phyloP scores from a whole-genome alignment of 1,139 yeast genomes.

The Yamadazyma sp. region DNA sequence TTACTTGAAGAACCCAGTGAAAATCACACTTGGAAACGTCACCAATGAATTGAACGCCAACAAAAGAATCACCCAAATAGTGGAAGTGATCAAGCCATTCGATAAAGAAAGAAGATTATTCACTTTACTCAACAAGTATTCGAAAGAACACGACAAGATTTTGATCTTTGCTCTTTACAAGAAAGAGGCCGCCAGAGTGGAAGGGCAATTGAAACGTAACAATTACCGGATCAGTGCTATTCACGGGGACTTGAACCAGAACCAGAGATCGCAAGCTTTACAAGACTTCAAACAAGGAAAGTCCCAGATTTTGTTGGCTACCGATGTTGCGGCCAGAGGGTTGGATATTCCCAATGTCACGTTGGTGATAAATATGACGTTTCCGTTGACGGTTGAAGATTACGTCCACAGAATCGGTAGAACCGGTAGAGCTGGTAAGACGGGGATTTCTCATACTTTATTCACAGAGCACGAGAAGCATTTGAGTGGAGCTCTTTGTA shows the following conservation, averaged over 20 bases:
- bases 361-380: constrained; percentile 91
- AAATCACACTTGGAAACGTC: constrained; percentile 89
- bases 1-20: constrained; percentile 84
- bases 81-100: constrained; percentile 86
- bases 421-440: constrained; percentile 97
- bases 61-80: constrained; percentile 88
- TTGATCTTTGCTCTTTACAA: constrained; percentile 92
- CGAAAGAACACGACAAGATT: constrained; percentile 72
- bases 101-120: constrained; percentile 78
- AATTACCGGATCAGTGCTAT: constrained; percentile 87
- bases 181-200: constrained; percentile 93
- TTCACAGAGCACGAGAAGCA: constrained; percentile 98
- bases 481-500: constrained; percentile 90
- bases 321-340: constrained; percentile 99
- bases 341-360: constrained; percentile 96
- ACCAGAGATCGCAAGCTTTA: constrained; percentile 86
- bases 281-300: constrained; percentile 82
- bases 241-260: constrained; percentile 93
- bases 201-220: constrained; percentile 66
- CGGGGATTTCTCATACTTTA: constrained; percentile 91
- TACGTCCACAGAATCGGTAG: constrained; percentile 98
- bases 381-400: constrained; percentile 97
- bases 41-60: constrained; percentile 90
- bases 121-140: constrained; percentile 69
- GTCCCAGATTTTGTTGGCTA: constrained; percentile 78